phyloP scores from a whole-genome alignment of 768 basidiomycete genomes.

The Lentinus tigrinus region DNA sequence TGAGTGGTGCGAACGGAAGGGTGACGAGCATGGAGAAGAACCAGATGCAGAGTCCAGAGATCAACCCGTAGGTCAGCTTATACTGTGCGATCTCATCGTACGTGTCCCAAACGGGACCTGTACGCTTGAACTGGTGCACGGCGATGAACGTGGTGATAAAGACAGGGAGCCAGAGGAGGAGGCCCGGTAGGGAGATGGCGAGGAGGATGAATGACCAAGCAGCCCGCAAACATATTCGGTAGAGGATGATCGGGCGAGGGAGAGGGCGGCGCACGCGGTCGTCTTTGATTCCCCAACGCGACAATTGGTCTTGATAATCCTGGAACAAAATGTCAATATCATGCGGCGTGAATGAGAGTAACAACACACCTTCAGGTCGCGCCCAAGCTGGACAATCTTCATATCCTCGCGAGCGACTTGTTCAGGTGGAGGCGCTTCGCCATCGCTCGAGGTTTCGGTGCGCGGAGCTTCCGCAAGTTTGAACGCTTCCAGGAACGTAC shows the following conservation, averaged over 20 bases:
- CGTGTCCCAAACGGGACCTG: constrained; percentile 80
- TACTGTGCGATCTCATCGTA: constrained; percentile 91
- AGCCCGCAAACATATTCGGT: constrained; percentile 65
- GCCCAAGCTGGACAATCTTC: constrained; percentile 30
- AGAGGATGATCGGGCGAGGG: constrained; percentile 46
- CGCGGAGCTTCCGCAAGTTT: constrained; percentile 36
- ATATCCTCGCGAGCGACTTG: constrained; percentile 22
- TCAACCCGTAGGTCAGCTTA: constrained; percentile 80
- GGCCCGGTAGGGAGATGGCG: constrained; percentile 68
- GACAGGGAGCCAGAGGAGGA: constrained; percentile 80
- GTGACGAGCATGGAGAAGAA: constrained; percentile 51
- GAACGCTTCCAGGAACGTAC: constrained; percentile 76
- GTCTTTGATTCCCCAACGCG: constrained; percentile 73
- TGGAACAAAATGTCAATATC: constrained; percentile 26
- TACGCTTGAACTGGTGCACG: constrained; percentile 75
- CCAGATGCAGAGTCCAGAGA: constrained; percentile 74
- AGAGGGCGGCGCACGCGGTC: constrained; percentile 77
- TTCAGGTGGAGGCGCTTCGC: constrained; percentile 18
- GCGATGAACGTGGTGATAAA: constrained; percentile 69
- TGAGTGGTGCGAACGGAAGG: constrained; percentile 58
- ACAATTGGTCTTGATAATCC: constrained; percentile 75
- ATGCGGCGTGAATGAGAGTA: background rate
- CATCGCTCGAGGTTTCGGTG: constrained; percentile 16
- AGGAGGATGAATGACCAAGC: constrained; percentile 63
- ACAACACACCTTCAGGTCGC: constrained; percentile 57